Percentiles rank a stretch among this genome's conserved stretches.
These are phyloP conservation scores for Claviceps fusiformis DNA, from an alignment of 2,329 filamentous ascomycete species.

Conservation along the genomic window DNA sequence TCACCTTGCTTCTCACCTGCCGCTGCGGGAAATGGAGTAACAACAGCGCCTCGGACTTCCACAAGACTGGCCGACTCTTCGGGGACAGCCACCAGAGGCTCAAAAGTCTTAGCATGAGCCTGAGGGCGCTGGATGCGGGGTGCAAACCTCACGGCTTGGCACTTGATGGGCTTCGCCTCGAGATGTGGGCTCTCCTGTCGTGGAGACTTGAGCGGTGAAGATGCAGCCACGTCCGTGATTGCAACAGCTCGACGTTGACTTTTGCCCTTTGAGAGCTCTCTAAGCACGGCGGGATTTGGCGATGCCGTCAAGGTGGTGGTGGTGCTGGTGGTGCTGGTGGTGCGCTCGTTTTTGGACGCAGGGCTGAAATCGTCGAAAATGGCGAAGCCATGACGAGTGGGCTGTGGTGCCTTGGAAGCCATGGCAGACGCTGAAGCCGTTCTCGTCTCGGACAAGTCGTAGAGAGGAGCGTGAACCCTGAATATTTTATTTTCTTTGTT, in stretches of 20 bases:
- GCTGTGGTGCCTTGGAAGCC: neutral
- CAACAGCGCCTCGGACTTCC: neutral
- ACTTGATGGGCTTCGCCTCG: constrained; percentile 7
- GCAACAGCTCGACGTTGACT: neutral
- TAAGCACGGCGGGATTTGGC: constrained; percentile 1
- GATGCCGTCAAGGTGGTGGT: neutral
- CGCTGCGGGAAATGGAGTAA: neutral
- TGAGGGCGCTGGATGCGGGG: constrained; percentile 16
- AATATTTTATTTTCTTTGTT: neutral
- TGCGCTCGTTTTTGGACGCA: neutral
- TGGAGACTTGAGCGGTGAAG: constrained; percentile 1
- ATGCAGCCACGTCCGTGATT: neutral
- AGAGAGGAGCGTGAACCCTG: neutral
- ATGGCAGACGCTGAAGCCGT: neutral
- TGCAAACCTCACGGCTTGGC: constrained; percentile 9
- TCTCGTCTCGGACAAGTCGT: neutral
- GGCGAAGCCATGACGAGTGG: neutral
- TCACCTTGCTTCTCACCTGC: neutral
- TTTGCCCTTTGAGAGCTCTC: constrained; percentile 3
- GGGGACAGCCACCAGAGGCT: constrained; percentile 19
- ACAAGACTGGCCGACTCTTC: constrained; percentile 14
- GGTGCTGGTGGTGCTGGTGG: neutral
- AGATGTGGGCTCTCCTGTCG: neutral
- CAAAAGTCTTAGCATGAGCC: constrained; percentile 19
- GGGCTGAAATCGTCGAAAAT: constrained; percentile 2